Evolutionary conservation across 345 rosid species (phyloP), one percentile per base, ranked within the genome.

Genomic region (Geranium brycei): DNA sequence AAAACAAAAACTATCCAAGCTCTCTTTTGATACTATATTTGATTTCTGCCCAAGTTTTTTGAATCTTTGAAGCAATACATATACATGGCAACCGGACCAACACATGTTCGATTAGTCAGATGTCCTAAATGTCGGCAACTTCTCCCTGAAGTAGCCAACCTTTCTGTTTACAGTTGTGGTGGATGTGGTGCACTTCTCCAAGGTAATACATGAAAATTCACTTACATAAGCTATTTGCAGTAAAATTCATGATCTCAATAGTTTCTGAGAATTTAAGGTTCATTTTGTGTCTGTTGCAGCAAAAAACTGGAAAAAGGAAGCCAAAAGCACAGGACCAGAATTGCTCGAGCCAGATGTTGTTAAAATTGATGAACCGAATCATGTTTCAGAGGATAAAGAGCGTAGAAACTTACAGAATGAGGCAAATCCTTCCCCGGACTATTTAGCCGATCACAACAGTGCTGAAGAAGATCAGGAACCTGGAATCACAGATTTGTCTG

Each of bases 131-230:
- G 72, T 58, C 18, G 64, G 59, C 61, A 64, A 41, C 64, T 69
- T 51, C 72, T 69, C 30, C 59, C 60, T 1, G 72, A 69, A 58
- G 51, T 67, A 5, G 35, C 68, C 2, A 63, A 64, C 10, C 10
- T 58, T 69, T 57, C 72, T 51, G 19, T 69, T 18, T 69, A 69
- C 64, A 59, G 19, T 28, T 69, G 72, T 10, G 72, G 72, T 28
- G 72, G 72, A 58, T 69, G 72, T 23, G 62, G 68, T 2, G 35
- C 68, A 6, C 31, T 69, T 64, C 72, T 69, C 58, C 72, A 56
- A 63, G 72, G 72, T 69, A 58, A 23, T 23, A 64, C 18, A 32
- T 28, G 38, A 17, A 60, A 31, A 19, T 60, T 31, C 31, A 60
- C 63, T 19, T 12, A 2, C 63, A 12, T 23, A 23, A 23, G 28